Conservation (phyloP, 2,329 filamentous ascomycete species). For the Aspergillus hortae region DNA sequence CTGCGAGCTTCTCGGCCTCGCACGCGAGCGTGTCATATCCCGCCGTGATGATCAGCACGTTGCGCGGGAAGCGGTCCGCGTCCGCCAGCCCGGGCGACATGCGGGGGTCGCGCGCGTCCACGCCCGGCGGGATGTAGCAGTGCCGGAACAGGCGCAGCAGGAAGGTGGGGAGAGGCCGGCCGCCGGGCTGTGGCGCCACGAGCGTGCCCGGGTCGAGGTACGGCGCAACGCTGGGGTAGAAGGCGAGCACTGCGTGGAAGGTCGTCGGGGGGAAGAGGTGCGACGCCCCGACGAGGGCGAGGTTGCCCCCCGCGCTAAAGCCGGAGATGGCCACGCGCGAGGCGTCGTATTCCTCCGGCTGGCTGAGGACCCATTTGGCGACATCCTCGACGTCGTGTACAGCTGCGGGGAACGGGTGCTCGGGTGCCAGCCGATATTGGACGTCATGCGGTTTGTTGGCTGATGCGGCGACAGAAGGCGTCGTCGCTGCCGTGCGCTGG, state of each 20-base stretch:
- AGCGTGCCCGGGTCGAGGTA: background rate
- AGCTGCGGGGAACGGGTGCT: slow-evolving; percentile 36
- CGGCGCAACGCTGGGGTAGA: slow-evolving; percentile 27
- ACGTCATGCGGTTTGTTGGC: slow-evolving; percentile 26
- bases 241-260: slow-evolving; percentile 25
- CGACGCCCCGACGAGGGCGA: slow-evolving; percentile 17
- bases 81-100: slow-evolving; percentile 24
- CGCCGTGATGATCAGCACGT: slow-evolving; percentile 23
- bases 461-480: slow-evolving; percentile 23
- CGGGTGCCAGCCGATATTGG: slow-evolving; percentile 37
- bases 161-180: slow-evolving; percentile 4
- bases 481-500: slow-evolving; percentile 26
- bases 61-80: slow-evolving; percentile 16
- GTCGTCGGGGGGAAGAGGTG: slow-evolving; percentile 9
- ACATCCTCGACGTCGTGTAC: slow-evolving; percentile 35
- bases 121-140: slow-evolving; percentile 18
- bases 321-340: slow-evolving; percentile 32
- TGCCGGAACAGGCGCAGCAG: slow-evolving; percentile 21
- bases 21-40: slow-evolving; percentile 22
- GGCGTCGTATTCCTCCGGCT: slow-evolving; percentile 28
- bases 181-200: background rate
- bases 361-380: slow-evolving; percentile 27
- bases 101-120: slow-evolving; percentile 18
- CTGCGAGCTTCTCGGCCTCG: slow-evolving; percentile 24
- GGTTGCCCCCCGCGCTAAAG: slow-evolving; percentile 41